phyloP scores from a whole-genome alignment of 805 yeast species.

The Pichia scutulata region DNA sequence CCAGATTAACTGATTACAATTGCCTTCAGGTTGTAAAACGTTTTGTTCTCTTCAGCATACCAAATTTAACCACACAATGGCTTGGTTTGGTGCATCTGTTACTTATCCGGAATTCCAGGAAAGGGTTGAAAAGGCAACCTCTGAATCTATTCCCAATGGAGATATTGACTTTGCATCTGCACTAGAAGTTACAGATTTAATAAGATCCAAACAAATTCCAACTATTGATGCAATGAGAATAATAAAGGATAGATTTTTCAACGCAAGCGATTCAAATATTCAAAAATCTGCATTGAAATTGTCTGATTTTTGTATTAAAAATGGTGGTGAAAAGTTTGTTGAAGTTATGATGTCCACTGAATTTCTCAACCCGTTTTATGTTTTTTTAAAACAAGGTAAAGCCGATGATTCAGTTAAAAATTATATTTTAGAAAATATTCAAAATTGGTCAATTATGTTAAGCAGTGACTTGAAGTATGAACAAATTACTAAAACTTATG shows the following conservation, averaged over 20 bases:
- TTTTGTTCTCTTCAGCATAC: no score
- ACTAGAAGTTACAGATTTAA: conserved; percentile 79
- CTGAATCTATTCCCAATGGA: conserved; percentile 87
- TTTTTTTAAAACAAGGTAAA: conserved; percentile 26
- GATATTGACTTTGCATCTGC: conserved; percentile 68
- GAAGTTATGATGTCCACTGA: conserved; percentile 75
- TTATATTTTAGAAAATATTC: conserved; percentile 55
- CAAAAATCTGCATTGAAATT: conserved; percentile 69
- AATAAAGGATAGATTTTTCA: conserved; percentile 64
- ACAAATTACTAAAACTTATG: conserved; percentile 58
- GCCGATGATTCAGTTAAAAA: conserved; percentile 48
- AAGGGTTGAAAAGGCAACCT: conserved; percentile 69
- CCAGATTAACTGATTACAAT: neutral
- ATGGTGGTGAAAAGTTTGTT: conserved; percentile 83
- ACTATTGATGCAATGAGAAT: conserved; percentile 80
- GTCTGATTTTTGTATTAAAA: conserved; percentile 82
- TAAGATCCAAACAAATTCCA: conserved; percentile 70
- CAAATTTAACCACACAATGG: conserved; percentile 26
- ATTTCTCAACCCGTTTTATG: conserved; percentile 73
- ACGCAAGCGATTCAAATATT: conserved; percentile 64
- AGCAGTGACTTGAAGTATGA: conserved; percentile 55
- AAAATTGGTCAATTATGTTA: conserved; percentile 73
- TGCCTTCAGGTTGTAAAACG: neutral
- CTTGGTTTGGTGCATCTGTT: conserved; percentile 39
- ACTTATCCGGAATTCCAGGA: conserved; percentile 41